phyloP scores from a whole-genome alignment of 2,329 filamentous ascomycete species.

The Arthrobotrys sphaeroides region DNA sequence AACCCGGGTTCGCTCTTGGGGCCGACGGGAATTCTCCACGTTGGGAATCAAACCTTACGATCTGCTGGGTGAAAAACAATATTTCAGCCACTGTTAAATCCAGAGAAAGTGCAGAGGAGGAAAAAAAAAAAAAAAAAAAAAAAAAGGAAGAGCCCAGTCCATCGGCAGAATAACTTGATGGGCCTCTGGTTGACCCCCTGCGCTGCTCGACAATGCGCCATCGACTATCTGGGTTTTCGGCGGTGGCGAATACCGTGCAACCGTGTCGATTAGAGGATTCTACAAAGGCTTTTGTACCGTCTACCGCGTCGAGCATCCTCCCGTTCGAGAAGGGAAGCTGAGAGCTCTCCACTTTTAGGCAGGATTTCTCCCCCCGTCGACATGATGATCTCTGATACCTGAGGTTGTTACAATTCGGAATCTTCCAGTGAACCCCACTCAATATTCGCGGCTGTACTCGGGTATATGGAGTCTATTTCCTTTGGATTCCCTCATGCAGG shows the following conservation, averaged over 20 bases:
- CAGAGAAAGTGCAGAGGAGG: too few relatives aligned
- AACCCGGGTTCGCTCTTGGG: neutral
- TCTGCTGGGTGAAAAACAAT: neutral
- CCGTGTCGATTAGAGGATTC: too few relatives aligned
- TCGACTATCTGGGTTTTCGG: too few relatives aligned
- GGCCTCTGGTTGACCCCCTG: too few relatives aligned
- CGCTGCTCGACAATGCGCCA: too few relatives aligned
- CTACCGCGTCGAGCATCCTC: constrained; percentile 23
- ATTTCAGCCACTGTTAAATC: neutral
- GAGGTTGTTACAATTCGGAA: constrained; percentile 40
- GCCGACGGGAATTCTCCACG: too few relatives aligned
- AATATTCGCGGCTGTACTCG: neutral
- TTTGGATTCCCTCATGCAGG: constrained; percentile 15
- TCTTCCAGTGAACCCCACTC: constrained; percentile 8
- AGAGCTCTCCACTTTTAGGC: constrained; percentile 31
- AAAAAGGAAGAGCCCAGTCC: too few relatives aligned
- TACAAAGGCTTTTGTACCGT: neutral
- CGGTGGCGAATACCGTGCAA: neutral
- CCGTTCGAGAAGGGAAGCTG: constrained; percentile 17
- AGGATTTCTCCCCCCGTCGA: neutral
- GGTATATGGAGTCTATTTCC: neutral
- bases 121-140: too few relatives aligned
- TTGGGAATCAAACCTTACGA: neutral
- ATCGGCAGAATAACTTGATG: too few relatives aligned
- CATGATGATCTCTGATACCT: neutral